Base-by-base conservation (phyloP, 2,329 filamentous ascomycete species). In the Chlorencoelia australis region DNA sequence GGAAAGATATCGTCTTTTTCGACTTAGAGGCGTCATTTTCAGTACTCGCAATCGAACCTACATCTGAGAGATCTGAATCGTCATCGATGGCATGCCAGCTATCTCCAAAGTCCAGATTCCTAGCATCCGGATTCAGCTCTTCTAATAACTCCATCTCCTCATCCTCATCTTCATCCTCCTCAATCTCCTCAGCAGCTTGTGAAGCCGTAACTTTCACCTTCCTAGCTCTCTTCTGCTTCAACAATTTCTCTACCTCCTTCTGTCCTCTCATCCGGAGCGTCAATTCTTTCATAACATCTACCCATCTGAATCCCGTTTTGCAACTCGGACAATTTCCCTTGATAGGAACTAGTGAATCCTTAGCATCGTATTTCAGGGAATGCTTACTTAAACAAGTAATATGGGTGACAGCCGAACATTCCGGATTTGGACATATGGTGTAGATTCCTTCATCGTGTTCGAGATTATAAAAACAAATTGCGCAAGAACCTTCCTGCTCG, bases 271-370 rank as follows among this genome's bases (percentile, higher is more conserved):
- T 65, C 20, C 89, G 71, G 32, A 94, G 61, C 33, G 72, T 91
- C 48, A 94, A 60, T 55, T 94, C 88, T 54, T 78, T 88, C 63
- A 93, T 81, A 61, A 95, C 73, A 31, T 82, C 73, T 0, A 68
- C 66, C 89, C 89, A 96, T 33, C 66, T 57, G 2, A 87, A 61
- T 4, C 65, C 58, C 0, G 65, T 64, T 1, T 67, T 60, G 53
- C 89, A 96, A 14, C 62, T 62, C 0, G 85, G 85, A 60, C 89
- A 96, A 2, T 51, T 58, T 2, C 86, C 87, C 21, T 66, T 55
- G 2, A 72, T 65, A 0, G 89, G 89, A 1, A 94, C 53, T 2
- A 94, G 35, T 9, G 53, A 4, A 15, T 14, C 58, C 0, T 54
- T 50, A 20, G 41, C 53, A 3, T 50, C 46, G 5, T 61, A 57